These are phyloP conservation scores for Waltergamsia citrina DNA, from an alignment of 2,329 filamentous ascomycete species.

Conservation along the genomic window DNA sequence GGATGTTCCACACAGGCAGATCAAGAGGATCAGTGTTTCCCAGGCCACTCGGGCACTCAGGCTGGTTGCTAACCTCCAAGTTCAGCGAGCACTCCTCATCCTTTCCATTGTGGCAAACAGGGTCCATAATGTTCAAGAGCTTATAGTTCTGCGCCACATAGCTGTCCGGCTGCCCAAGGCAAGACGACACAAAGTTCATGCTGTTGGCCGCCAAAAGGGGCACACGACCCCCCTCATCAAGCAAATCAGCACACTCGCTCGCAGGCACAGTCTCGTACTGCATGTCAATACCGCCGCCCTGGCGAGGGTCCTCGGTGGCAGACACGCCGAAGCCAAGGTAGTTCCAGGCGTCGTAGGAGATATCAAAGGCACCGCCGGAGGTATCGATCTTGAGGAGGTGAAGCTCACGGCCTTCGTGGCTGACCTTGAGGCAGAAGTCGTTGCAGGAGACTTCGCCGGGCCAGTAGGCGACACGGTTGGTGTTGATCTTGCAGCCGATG, in stretches of 20 bases:
- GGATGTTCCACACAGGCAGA: too few species aligned
- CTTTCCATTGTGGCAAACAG: constrained; percentile 36
- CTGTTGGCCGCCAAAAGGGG: constrained; percentile 46
- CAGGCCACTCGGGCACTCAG: constrained; percentile 34
- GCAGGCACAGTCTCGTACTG: constrained; percentile 37
- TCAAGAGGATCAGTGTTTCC: constrained; percentile 18
- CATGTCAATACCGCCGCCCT: constrained; percentile 41
- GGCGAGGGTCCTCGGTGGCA: constrained; percentile 32
- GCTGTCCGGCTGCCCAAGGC: constrained; percentile 31
- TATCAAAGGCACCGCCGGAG: constrained; percentile 46
- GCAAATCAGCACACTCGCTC: constrained; percentile 36
- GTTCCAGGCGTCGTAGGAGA: constrained; percentile 54
- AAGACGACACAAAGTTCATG: constrained; percentile 42
- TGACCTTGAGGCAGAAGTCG: constrained; percentile 46
- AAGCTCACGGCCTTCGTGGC: constrained; percentile 35
- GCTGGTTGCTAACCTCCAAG: constrained; percentile 38
- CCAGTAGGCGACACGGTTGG: constrained; percentile 53
- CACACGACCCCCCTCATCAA: constrained; percentile 40
- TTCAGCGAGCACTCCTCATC: constrained; percentile 41
- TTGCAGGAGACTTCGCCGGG: constrained; percentile 41
- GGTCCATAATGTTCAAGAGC: constrained; percentile 44
- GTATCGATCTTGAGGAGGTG: constrained; percentile 49
- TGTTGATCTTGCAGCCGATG: constrained; percentile 50
- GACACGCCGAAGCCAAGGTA: constrained; percentile 40
- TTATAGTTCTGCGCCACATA: constrained; percentile 43